Percentiles rank a stretch among this genome's conserved stretches.
These are phyloP conservation scores for Boletus edulis DNA, from an alignment of 768 basidiomycete genomes.

Conservation along the genomic window DNA sequence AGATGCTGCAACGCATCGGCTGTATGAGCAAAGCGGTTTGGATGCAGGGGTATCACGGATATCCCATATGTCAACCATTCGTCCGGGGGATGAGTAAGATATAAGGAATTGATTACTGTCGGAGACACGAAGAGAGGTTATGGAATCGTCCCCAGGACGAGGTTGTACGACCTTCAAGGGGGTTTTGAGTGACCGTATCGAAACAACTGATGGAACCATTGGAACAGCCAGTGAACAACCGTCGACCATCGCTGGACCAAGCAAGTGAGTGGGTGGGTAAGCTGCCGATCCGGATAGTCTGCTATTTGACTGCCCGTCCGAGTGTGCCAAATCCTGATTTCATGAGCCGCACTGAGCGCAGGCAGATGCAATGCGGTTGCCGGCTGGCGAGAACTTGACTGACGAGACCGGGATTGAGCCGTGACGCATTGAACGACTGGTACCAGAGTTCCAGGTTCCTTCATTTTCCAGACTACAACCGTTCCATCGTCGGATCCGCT, in stretches of 20 bases:
- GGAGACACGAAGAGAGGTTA: constrained; percentile 6
- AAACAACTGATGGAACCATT: constrained; percentile 11
- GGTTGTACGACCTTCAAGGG: background rate
- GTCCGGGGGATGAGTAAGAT: constrained; percentile 7
- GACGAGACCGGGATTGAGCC: constrained; percentile 1
- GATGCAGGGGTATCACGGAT: background rate
- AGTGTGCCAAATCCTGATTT: constrained; percentile 12
- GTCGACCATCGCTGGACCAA: constrained; percentile 15
- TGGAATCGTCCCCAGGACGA: background rate
- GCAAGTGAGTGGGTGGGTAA: constrained; percentile 7
- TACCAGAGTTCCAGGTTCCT: background rate
- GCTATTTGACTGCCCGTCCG: constrained; percentile 3
- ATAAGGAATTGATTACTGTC: constrained; percentile 4
- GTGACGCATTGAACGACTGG: background rate
- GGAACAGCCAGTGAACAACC: constrained; percentile 12
- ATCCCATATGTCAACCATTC: constrained; percentile 15
- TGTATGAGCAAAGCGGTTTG: background rate
- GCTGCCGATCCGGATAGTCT: background rate
- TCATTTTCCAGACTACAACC: background rate
- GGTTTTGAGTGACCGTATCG: background rate
- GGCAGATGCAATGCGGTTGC: constrained; percentile 5
- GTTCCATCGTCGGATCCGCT: background rate
- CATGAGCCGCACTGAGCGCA: background rate
- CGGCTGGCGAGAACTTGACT: constrained; percentile 17
- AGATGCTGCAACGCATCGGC: background rate